phyloP scores from a whole-genome alignment of 148 eudicot genomes.

The Silene uniflora region DNA sequence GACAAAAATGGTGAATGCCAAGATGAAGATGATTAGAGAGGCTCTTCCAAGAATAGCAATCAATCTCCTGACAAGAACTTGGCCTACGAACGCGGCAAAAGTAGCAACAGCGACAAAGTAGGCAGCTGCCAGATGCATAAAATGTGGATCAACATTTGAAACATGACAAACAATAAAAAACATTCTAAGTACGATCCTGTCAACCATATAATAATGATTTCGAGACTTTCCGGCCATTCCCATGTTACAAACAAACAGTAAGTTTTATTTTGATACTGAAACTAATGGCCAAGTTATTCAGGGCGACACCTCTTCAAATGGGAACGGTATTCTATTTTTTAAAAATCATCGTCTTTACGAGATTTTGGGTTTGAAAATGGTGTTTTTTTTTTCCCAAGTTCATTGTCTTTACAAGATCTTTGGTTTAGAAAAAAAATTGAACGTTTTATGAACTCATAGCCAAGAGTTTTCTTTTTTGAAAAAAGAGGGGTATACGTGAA shows the following conservation, averaged over 20 bases:
- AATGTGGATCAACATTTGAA: neutral
- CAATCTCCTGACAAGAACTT: slow-evolving; percentile 48
- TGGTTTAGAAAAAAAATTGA: no score
- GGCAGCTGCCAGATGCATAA: slow-evolving; percentile 37
- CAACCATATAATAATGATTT: no score
- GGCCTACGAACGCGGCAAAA: slow-evolving; percentile 57
- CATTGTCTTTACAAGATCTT: no score
- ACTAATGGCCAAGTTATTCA: neutral
- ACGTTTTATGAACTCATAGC: no score
- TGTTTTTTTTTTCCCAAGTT: no score
- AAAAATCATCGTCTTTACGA: no score
- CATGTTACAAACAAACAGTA: no score
- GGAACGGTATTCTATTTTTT: no score
- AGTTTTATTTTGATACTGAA: neutral
- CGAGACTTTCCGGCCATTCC: no score
- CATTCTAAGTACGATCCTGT: neutral
- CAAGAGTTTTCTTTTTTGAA: no score
- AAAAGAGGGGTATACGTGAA: no score
- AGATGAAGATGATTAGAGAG: slow-evolving; percentile 60
- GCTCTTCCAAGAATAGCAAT: slow-evolving; percentile 53
- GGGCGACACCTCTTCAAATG: neutral
- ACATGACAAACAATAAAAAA: neutral
- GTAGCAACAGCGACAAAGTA: slow-evolving; percentile 59
- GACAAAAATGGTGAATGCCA: slow-evolving; percentile 53
- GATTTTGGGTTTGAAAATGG: no score